Evolutionary conservation across 208 protist species (phyloP), one percentile per base, ranked within the genome.

Genomic region (Crithidia fasciculata): DNA sequence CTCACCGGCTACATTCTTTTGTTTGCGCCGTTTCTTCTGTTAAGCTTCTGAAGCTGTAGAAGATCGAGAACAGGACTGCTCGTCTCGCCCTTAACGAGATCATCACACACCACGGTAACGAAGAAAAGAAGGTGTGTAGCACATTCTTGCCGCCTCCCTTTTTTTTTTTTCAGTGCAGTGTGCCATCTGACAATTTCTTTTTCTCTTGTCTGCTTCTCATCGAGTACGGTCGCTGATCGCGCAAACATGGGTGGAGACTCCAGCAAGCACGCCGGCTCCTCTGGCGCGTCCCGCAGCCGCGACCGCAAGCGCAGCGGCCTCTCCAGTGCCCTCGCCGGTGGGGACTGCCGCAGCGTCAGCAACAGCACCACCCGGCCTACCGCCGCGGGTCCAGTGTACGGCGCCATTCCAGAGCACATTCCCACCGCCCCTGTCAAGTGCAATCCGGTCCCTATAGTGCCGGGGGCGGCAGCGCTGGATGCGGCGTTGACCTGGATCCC

Each of bases 401-500:
- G 76, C 36, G 62, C 64, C 13, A 39, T 39, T 1, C 65, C 59
- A 0, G 47, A 39, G 2, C 55, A 62, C 45, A 79, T 84, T 44
- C 74, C 80, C 1, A 2, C 55, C 4, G 49, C 69, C 2, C 80
- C 80, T 37, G 56, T 72, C 19, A 64, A 65, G 54, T 84, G 80
- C 69, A 52, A 47, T 0, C 59, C 74, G 3, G 54, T 57, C 5
- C 69, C 70, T 5, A 59, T 76, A 10, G 37, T 13, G 9, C 15
- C 40, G 28, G 28, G 28, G 16, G 40, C 47, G 10, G 7, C 18
- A 4, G n/a, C 41, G 36, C 61, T 70, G 45, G 65, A 76, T 16
- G 12, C 53, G 54, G 40, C 68, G 3, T 19, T 78, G 53, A 78
- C 79, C 37, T 88, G 81, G 80, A 73, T 87, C 18, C 66, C 73